Percentiles rank a stretch among this genome's conserved stretches.
Evolutionary conservation across 2,329 filamentous ascomycete species (phyloP).

Genomic region (Fusarium anguioides): DNA sequence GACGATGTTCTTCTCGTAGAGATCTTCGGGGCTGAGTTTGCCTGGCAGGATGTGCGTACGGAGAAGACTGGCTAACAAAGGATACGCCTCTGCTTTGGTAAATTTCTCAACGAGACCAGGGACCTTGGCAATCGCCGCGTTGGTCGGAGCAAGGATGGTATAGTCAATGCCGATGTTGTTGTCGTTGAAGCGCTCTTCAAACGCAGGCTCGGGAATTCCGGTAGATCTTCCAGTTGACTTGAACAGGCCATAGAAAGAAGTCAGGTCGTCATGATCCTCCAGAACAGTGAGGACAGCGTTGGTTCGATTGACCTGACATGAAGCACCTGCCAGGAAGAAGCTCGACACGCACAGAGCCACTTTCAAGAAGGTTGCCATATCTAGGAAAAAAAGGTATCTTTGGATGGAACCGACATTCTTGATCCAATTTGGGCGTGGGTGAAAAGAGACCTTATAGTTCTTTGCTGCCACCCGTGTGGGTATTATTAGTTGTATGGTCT

Average conservation of each 20-base stretch:
- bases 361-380: neutral
- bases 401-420: neutral
- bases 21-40: neutral
- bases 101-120: neutral
- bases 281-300: slow-evolving; percentile 3
- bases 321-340: neutral
- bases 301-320: neutral
- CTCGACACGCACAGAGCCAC: neutral
- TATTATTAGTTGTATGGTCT: too few relatives aligned
- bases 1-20: neutral
- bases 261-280: neutral
- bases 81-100: neutral
- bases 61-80: neutral
- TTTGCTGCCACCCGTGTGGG: too few relatives aligned
- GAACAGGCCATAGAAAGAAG: neutral
- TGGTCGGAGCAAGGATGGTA: neutral
- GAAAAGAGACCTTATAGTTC: too few relatives aligned
- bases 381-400: too few relatives aligned
- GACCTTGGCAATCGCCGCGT: neutral
- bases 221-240: neutral
- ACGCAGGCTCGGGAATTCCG: neutral
- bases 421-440: neutral
- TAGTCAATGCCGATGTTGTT: neutral
- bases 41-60: neutral
- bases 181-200: slow-evolving; percentile 3